Percentiles rank a stretch among this genome's conserved stretches.
Conservation (phyloP, 495 filamentous ascomycete species). For the Cairneyella variabilis region DNA sequence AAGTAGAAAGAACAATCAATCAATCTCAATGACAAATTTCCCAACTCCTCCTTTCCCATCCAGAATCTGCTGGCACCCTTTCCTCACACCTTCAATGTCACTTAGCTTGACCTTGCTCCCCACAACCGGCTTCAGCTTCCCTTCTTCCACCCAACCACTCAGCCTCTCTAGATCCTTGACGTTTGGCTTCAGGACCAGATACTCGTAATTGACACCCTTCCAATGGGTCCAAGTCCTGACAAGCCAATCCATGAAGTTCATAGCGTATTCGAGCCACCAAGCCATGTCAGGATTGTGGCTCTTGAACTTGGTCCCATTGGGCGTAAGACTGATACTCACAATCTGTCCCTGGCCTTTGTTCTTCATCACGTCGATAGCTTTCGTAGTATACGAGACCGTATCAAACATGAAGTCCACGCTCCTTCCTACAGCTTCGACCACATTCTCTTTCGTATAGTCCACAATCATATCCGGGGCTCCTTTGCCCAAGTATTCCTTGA, state of each 20-base stretch:
- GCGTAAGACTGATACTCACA: conserved; percentile 38
- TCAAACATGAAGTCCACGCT: conserved; percentile 53
- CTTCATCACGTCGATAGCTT: conserved; percentile 35
- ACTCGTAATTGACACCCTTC: conserved; percentile 37
- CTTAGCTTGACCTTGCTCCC: conserved; percentile 36
- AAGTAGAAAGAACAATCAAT: neutral
- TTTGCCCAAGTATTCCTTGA: conserved; percentile 36
- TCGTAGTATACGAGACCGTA: conserved; percentile 35
- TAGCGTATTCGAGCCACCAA: conserved; percentile 27
- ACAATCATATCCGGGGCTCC: conserved; percentile 31
- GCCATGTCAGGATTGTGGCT: conserved; percentile 31
- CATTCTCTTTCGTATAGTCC: conserved; percentile 45
- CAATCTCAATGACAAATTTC: conserved; percentile 48
- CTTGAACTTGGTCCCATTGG: conserved; percentile 33
- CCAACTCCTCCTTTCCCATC: conserved; percentile 52
- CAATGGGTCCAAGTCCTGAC: conserved; percentile 24
- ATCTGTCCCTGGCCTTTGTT: conserved; percentile 37
- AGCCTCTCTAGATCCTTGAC: conserved; percentile 40
- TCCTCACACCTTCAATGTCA: conserved; percentile 43
- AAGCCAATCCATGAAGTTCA: conserved; percentile 34
- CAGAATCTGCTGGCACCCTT: conserved; percentile 42
- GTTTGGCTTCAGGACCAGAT: conserved; percentile 34
- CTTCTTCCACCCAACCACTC: conserved; percentile 38
- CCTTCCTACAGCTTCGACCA: conserved; percentile 36
- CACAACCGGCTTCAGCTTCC: conserved; percentile 42